These are phyloP conservation scores for Pseudodiploospora longispora DNA, from an alignment of 2,329 filamentous ascomycete genomes.

Conservation along the genomic window DNA sequence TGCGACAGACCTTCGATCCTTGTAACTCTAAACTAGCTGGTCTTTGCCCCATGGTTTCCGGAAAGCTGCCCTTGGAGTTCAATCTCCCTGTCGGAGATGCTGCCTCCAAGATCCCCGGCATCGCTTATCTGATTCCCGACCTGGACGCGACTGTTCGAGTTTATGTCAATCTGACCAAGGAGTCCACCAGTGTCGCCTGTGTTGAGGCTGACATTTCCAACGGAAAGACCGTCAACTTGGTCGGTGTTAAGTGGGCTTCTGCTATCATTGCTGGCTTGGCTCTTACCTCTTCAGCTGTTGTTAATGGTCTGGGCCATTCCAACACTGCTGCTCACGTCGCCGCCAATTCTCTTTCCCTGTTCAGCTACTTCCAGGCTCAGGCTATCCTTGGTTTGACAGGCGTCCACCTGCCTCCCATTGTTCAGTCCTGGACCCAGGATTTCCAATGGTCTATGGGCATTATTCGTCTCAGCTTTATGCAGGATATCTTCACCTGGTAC, in stretches of 20 bases:
- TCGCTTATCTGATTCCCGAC: constrained; percentile 85
- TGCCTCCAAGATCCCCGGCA: constrained; percentile 62
- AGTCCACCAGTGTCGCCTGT: constrained; percentile 63
- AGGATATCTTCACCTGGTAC: constrained; percentile 89
- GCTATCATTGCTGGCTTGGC: constrained; percentile 81
- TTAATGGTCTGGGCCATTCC: constrained; percentile 82
- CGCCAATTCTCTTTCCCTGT: constrained; percentile 87
- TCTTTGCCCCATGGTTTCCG: constrained; percentile 85
- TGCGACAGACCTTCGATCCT: constrained; percentile 63
- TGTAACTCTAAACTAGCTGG: constrained; percentile 63
- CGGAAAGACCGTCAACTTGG: constrained; percentile 82
- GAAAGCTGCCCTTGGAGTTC: constrained; percentile 68
- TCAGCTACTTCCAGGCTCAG: constrained; percentile 90
- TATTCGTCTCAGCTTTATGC: constrained; percentile 78
- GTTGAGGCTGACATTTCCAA: constrained; percentile 85
- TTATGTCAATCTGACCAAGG: constrained; percentile 64
- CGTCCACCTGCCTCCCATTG: constrained; percentile 76
- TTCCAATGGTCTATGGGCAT: constrained; percentile 99
- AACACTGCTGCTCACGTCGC: constrained; percentile 94
- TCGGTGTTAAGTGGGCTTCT: constrained; percentile 82
- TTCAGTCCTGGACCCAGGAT: constrained; percentile 90
- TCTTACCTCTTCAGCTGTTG: constrained; percentile 75
- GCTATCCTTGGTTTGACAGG: constrained; percentile 82
- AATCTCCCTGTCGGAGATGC: constrained; percentile 55
- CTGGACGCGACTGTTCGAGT: constrained; percentile 79